Conservation (phyloP, 2,329 filamentous ascomycete species). For the Mycosphaerelloides madeirae region DNA sequence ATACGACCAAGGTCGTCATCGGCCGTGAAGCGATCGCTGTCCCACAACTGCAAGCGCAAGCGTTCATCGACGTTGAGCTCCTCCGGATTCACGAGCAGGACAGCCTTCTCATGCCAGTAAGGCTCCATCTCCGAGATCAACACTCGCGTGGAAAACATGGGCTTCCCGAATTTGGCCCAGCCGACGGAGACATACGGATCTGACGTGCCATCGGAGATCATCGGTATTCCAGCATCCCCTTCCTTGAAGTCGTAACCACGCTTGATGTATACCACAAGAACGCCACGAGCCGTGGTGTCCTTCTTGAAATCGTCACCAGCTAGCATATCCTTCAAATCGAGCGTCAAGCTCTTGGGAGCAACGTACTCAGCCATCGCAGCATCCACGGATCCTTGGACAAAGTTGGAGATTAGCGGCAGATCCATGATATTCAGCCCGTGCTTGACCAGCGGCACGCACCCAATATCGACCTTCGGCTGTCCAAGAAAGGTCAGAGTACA, state of each 20-base stretch:
- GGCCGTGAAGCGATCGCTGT: constrained; percentile 66
- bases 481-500: constrained; percentile 71
- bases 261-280: constrained; percentile 63
- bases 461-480: constrained; percentile 66
- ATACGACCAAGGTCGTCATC: constrained; percentile 72
- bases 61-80: constrained; percentile 64
- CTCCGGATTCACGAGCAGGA: constrained; percentile 64
- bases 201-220: constrained; percentile 54
- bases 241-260: constrained; percentile 66
- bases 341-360: constrained; percentile 67
- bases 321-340: constrained; percentile 73
- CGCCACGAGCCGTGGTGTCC: constrained; percentile 60
- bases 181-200: constrained; percentile 69
- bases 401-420: constrained; percentile 67
- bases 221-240: constrained; percentile 60
- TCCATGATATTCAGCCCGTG: constrained; percentile 70
- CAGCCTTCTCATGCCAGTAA: constrained; percentile 65
- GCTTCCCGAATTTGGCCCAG: constrained; percentile 74
- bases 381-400: constrained; percentile 69
- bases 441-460: constrained; percentile 65
- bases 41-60: constrained; percentile 67
- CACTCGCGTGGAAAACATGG: constrained; percentile 61
- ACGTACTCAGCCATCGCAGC: constrained; percentile 72
- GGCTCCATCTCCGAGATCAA: constrained; percentile 63
- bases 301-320: constrained; percentile 76